Conservation (phyloP, 164 flowering plant genomes). For the Aristolochia contorta region DNA sequence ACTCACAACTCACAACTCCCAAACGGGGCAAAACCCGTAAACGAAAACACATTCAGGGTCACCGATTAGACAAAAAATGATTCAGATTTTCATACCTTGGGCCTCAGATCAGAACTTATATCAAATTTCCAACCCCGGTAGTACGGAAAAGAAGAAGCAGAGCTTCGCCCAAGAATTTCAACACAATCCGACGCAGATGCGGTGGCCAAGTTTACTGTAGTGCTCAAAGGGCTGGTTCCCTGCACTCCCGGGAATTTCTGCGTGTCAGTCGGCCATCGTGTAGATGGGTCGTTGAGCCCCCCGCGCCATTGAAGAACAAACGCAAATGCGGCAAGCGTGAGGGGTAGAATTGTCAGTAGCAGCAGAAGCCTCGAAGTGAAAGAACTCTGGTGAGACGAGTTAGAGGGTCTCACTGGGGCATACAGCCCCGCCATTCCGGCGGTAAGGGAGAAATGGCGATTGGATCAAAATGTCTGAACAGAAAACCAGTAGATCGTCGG, state of each 20-base stretch:
- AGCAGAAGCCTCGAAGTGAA: constrained; percentile 24
- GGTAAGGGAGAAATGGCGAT: neutral
- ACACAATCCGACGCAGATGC: constrained; percentile 30
- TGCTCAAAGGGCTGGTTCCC: constrained; percentile 5
- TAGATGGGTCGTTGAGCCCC: constrained; percentile 58
- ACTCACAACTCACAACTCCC: neutral
- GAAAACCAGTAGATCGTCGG: no score
- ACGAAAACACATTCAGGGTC: neutral
- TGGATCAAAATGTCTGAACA: no score
- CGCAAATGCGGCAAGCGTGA: constrained; percentile 68
- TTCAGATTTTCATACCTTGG: constrained; percentile 36
- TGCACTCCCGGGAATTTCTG: constrained; percentile 64
- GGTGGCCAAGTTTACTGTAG: neutral
- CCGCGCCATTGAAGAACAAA: constrained; percentile 90
- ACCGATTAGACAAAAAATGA: neutral
- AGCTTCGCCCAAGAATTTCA: constrained; percentile 27
- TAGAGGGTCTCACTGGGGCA: constrained; percentile 12
- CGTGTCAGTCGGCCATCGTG: constrained; percentile 51
- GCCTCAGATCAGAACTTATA: constrained; percentile 46
- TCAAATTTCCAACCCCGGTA: constrained; percentile 55
- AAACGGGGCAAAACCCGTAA: neutral
- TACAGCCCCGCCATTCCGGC: constrained; percentile 41
- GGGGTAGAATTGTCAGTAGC: constrained; percentile 65
- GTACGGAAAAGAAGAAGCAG: constrained; percentile 49
- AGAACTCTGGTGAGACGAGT: constrained; percentile 3